phyloP scores from a whole-genome alignment of 352 stramenopile genomes.

The Pythium chondricola region DNA sequence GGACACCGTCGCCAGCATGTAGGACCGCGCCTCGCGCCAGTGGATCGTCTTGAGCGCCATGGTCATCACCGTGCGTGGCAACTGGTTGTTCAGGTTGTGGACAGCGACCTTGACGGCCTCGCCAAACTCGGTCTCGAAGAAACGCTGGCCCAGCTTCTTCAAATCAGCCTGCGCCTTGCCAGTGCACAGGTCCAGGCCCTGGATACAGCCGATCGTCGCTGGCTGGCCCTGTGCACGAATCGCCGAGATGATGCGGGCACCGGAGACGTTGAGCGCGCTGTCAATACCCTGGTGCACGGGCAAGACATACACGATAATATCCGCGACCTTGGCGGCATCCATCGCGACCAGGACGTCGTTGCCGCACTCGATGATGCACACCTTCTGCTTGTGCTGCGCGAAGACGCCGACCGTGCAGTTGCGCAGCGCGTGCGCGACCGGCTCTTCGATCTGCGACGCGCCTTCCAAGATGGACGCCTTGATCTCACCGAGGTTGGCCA shows the following conservation, averaged over 20 bases:
- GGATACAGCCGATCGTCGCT: slow-evolving; percentile 78
- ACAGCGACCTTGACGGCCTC: slow-evolving; percentile 76
- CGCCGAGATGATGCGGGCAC: slow-evolving; percentile 87
- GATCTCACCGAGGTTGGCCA: slow-evolving; percentile 55
- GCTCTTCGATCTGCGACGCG: slow-evolving; percentile 51
- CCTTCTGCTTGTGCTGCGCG: slow-evolving; percentile 84
- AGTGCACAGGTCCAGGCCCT: slow-evolving; percentile 71
- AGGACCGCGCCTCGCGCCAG: slow-evolving; percentile 85
- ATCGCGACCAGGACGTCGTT: slow-evolving; percentile 77
- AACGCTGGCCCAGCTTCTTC: slow-evolving; percentile 82
- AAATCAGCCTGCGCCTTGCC: slow-evolving; percentile 69
- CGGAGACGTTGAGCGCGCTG: slow-evolving; percentile 77
- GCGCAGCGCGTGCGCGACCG: slow-evolving; percentile 34
- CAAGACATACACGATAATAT: slow-evolving; percentile 77
- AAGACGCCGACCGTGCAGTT: slow-evolving; percentile 72
- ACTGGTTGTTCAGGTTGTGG: slow-evolving; percentile 69
- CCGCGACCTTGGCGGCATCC: slow-evolving; percentile 82
- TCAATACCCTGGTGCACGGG: slow-evolving; percentile 76
- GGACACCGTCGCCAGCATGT: slow-evolving; percentile 75
- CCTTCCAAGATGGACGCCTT: slow-evolving; percentile 62
- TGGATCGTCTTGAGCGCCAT: slow-evolving; percentile 81
- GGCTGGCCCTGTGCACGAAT: slow-evolving; percentile 92
- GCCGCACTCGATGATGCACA: slow-evolving; percentile 80
- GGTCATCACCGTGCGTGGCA: slow-evolving; percentile 77
- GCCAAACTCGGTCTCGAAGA: slow-evolving; percentile 88